phyloP scores from a whole-genome alignment of 805 yeast genomes.

The Lachancea kluyveri region DNA sequence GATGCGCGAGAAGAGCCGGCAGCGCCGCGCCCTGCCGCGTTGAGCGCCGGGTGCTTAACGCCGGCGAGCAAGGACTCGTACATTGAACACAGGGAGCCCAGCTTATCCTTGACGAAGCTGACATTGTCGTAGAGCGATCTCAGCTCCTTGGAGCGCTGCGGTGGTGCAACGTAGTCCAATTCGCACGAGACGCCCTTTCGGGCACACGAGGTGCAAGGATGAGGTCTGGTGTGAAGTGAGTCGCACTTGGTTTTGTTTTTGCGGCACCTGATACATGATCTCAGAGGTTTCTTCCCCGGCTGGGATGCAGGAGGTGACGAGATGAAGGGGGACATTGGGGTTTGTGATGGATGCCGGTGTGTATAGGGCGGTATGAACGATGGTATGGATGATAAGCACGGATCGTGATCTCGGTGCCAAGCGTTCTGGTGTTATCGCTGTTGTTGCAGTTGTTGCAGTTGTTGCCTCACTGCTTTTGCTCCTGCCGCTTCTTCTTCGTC shows the following conservation, averaged over 20 bases:
- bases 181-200: conserved; percentile 47
- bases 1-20: too few species aligned
- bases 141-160: conserved; percentile 40
- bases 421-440: too few species aligned
- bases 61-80: conserved; percentile 6
- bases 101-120: conserved; percentile 11
- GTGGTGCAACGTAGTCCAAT: conserved; percentile 49
- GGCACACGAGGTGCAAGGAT: conserved; percentile 51
- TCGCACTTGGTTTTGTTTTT: conserved; percentile 65
- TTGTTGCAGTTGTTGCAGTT: too few species aligned
- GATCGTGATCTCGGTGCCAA: too few species aligned
- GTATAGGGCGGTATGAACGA: conserved; percentile 11
- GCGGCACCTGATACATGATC: conserved; percentile 60
- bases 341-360: conserved; percentile 11
- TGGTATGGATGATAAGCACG: too few species aligned
- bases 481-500: too few species aligned
- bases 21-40: too few species aligned
- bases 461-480: too few species aligned
- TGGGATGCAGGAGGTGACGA: too few species aligned
- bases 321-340: too few species aligned
- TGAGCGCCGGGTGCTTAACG: too few species aligned
- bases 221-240: conserved; percentile 44
- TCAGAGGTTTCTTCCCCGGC: conserved; percentile 34
- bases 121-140: conserved; percentile 31
- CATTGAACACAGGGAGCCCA: conserved; percentile 4